Conservation (phyloP, 805 yeast genomes). For the Sugiyamaella qingdaonensis region DNA sequence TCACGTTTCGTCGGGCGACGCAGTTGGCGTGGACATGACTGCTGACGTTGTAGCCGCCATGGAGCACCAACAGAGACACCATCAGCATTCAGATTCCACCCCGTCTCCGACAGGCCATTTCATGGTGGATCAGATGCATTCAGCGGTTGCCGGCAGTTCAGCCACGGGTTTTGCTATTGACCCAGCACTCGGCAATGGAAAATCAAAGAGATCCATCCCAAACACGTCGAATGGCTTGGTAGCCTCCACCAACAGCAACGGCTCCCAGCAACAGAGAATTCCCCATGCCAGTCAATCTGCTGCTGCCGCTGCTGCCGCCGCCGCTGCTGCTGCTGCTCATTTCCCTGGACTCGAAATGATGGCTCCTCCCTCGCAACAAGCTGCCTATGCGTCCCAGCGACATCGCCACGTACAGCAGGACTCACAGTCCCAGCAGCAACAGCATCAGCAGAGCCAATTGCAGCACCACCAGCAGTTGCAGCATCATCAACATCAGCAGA, state of each 20-base stretch:
- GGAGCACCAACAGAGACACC: not conserved
- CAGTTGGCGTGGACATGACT: not conserved
- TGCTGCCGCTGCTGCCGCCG: not conserved
- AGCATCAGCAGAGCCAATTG: constrained; percentile 19
- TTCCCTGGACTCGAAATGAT: not conserved
- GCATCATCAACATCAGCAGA: constrained; percentile 3
- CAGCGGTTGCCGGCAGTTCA: not conserved
- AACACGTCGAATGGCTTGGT: not conserved
- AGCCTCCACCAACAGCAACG: not conserved
- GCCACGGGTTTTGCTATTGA: constrained; percentile 2
- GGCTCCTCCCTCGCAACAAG: not conserved
- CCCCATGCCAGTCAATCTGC: not conserved
- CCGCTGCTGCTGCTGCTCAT: constrained; percentile 3
- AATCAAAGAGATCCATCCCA: not conserved
- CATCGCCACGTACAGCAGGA: not conserved
- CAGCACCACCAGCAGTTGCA: constrained; percentile 18
- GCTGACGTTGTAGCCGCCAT: constrained; percentile 2
- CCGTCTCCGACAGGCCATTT: not conserved
- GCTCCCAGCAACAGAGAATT: not conserved
- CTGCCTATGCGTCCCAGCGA: not conserved
- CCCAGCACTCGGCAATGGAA: constrained; percentile 4
- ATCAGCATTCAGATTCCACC: not conserved
- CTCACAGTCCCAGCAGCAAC: constrained; percentile 23
- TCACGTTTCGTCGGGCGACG: not conserved
- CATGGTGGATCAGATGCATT: constrained; percentile 4